Evolutionary conservation across 345 rosid species (phyloP), one percentile per base, ranked within the genome.

Genomic region (Acer yangbiense): DNA sequence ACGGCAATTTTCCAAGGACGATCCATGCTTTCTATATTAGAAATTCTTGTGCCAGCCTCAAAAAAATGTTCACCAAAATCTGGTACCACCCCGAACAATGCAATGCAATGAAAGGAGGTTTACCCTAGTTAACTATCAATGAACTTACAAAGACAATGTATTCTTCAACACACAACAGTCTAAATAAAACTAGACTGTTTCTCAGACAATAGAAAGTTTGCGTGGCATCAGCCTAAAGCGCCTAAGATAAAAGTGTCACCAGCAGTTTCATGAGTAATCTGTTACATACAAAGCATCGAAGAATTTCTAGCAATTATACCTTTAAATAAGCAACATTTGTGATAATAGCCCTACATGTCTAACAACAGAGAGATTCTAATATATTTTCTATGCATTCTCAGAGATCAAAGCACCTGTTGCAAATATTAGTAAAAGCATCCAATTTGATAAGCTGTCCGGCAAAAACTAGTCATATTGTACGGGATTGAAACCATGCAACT

Each of bases 321-420:
- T 18, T n/a, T 35, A 1, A 41, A 39, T 20, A 67, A 7, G 54
- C 14, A 43, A 41, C 48, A 41, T 18, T 43, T 1, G 54, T 16
- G 25, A 63, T 21, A 46, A 32, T 46, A n/a, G 77, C 46, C 69
- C 58, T 20, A 29, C 77, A 50, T n/a, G 48, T 64, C 41, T 60
- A 62, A 27, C 68, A 73, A 62, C 43, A 62, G 43, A 50, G 14
- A 58, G 68, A 62, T 43, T 46, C 69, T 44, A 39, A 25, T 11
- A 62, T 73, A 58, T 17, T 62, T 72, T 32, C 58, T 74, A 57
- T 25, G 69, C 61, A 43, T 43, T 4, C n/a, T 32, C 9, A 5
- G 32, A 63, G 52, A 64, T 27, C 44, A 44, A 10, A 41, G 61
- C 32, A 18, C 60, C 21, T 50, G 14, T 52, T 29, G n/a, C 65